Evolutionary conservation across 257 asterid species (phyloP).

Genomic region (Gynochthodes officinalis): DNA sequence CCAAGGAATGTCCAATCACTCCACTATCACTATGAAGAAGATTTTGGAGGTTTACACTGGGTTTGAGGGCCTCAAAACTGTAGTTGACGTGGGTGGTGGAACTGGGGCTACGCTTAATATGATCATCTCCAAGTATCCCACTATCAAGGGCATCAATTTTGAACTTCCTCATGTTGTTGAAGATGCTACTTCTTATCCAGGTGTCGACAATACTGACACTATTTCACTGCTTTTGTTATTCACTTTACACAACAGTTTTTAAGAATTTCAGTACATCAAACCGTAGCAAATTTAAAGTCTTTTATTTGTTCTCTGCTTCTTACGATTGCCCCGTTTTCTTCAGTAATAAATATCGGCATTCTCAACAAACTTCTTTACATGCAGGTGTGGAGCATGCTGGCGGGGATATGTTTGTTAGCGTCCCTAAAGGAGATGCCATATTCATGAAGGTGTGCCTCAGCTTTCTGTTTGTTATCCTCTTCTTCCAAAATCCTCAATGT

Average conservation of each 20-base stretch:
- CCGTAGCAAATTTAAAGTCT: no score
- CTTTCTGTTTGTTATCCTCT: background rate
- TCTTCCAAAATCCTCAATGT: background rate
- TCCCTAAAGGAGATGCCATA: conserved; percentile 78
- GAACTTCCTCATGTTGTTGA: conserved; percentile 77
- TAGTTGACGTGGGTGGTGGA: conserved; percentile 98
- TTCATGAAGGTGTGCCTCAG: conserved; percentile 73
- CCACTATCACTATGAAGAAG: conserved; percentile 70
- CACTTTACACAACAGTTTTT: no score
- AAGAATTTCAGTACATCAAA: no score
- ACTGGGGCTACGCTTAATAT: conserved; percentile 66
- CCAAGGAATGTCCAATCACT: conserved; percentile 71
- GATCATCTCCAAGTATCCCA: conserved; percentile 64
- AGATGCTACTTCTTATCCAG: conserved; percentile 66
- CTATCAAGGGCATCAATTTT: conserved; percentile 67
- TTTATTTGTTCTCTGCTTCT: background rate
- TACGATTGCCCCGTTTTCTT: background rate
- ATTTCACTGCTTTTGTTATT: no score
- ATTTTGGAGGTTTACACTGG: conserved; percentile 64
- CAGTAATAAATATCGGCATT: no score
- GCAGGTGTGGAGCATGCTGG: conserved; percentile 80
- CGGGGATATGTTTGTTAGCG: conserved; percentile 90
- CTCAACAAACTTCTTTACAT: background rate
- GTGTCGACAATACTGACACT: no score
- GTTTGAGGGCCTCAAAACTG: conserved; percentile 54